phyloP scores from a whole-genome alignment of 768 basidiomycete species.

The Naganishia randhawae region DNA sequence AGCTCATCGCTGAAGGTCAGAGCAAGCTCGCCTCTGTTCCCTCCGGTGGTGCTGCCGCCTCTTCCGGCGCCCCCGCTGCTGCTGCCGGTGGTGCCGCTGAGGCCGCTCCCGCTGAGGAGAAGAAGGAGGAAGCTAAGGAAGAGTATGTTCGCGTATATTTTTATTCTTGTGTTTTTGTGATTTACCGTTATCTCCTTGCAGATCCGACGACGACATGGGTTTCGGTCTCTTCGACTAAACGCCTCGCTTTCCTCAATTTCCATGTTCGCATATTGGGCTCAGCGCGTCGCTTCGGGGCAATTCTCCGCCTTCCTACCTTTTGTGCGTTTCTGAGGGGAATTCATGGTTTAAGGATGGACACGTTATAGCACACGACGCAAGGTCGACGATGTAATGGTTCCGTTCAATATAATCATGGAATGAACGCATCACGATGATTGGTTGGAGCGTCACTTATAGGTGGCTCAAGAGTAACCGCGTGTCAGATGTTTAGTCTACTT shows the following conservation, averaged over 20 bases:
- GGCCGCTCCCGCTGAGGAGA: slow-evolving; percentile 60
- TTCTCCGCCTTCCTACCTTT: slow-evolving; percentile 10
- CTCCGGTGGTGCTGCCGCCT: slow-evolving; percentile 72
- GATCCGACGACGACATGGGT: slow-evolving; percentile 98
- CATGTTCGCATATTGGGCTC: slow-evolving; percentile 13
- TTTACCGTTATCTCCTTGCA: slow-evolving; percentile 51
- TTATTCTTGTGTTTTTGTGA: background rate
- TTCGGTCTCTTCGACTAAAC: slow-evolving; percentile 94
- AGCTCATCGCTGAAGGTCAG: slow-evolving; percentile 90
- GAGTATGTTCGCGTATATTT: slow-evolving; percentile 60
- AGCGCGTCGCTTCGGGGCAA: slow-evolving; percentile 16
- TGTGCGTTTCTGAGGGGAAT: slow-evolving; percentile 20
- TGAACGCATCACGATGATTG: slow-evolving; percentile 34
- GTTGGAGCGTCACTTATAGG: no score
- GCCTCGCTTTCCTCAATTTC: slow-evolving; percentile 17
- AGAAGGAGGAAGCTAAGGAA: slow-evolving; percentile 76
- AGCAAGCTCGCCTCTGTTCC: slow-evolving; percentile 95
- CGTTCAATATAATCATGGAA: slow-evolving; percentile 10
- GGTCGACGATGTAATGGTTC: background rate
- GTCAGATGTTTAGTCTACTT: no score
- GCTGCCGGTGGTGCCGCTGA: slow-evolving; percentile 61
- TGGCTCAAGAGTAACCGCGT: no score
- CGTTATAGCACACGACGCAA: slow-evolving; percentile 15
- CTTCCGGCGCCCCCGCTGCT: slow-evolving; percentile 58
- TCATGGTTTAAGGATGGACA: background rate